Evolutionary conservation across 345 rosid species (phyloP), one percentile per base, ranked within the genome.

Genomic region (Melaleuca quinquenervia): DNA sequence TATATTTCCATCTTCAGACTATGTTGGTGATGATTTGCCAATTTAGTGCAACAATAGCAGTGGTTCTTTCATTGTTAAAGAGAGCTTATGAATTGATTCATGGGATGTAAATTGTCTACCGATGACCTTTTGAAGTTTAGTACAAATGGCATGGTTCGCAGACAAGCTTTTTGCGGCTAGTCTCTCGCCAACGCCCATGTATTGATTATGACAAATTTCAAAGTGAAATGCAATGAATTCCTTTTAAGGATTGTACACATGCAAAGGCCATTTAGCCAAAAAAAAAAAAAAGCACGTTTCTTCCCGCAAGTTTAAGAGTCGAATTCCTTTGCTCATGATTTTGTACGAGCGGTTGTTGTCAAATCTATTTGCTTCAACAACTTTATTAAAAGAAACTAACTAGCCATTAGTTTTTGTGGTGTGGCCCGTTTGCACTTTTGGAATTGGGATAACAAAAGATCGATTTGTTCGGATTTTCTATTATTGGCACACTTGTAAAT

Each of bases 141-240:
- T n/a, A 16, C 32, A 58, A 58, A 6, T 58, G 70, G 32, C 32
- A 58, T 58, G 70, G 70, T 0, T 58, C 2, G 4, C 32, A 12
- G n/a, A 58, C 13, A 58, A 12, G 15, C 70, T 14, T n/a, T 58
- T 26, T 58, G 32, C n/a, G 18, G 16, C 6, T 5, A 3, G 64
- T n/a, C n/a, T 58, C 0, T 58, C 7, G n/a, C 13, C 1, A 0
- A 0, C 2, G 0, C 0, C 0, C 6, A 1, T 58, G 5, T 58
- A n/a, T 16, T 58, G n/a, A n/a, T n/a, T 58, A 58, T 0, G 16
- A n/a, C 6, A n/a, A 0, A 58, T 11, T 56, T 56, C 16, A 5
- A 58, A 0, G 1, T 58, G n/a, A 26, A 58, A 58, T 15, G 20
- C 27, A n/a, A n/a, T 2, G 1, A 8, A n/a, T n/a, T 58, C 1